Evolutionary conservation across 805 yeast species (phyloP).

Genomic region (Candida anglica): DNA sequence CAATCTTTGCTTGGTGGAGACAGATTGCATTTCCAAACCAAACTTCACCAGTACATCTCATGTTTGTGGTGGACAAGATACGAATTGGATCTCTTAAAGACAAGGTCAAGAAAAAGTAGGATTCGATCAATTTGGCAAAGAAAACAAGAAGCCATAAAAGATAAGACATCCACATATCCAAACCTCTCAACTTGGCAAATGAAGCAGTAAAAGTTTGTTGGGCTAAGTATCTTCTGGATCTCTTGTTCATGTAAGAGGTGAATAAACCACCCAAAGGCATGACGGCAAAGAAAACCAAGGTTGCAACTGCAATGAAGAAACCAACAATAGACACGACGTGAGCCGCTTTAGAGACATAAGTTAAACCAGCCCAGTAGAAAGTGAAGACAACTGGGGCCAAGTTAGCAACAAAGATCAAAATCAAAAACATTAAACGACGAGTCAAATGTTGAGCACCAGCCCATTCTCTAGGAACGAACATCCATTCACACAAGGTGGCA

Average conservation of each 20-base stretch:
- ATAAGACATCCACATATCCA: constrained; percentile 96
- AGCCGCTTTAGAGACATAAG: constrained; percentile 66
- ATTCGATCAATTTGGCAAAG: constrained; percentile 83
- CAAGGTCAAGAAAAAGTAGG: constrained; percentile 85
- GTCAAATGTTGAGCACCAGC: constrained; percentile 97
- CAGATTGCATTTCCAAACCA: constrained; percentile 82
- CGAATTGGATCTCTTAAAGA: constrained; percentile 94
- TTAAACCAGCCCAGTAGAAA: constrained; percentile 72
- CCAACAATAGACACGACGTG: constrained; percentile 77
- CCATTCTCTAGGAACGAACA: constrained; percentile 96
- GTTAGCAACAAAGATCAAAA: constrained; percentile 63
- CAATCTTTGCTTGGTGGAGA: constrained; percentile 81
- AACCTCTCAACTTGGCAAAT: constrained; percentile 73
- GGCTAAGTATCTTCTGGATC: constrained; percentile 83
- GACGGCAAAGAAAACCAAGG: constrained; percentile 79
- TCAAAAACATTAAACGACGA: constrained; percentile 77
- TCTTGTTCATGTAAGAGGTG: constrained; percentile 85
- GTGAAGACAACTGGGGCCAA: constrained; percentile 85
- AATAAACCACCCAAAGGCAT: constrained; percentile 98
- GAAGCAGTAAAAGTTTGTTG: constrained; percentile 96
- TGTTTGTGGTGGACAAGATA: constrained; percentile 72
- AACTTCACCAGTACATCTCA: constrained; percentile 95
- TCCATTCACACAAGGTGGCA: constrained; percentile 92
- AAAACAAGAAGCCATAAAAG: constrained; percentile 87
- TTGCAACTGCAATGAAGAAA: constrained; percentile 82